phyloP scores from a whole-genome alignment of 2,329 filamentous ascomycete genomes.

The Epichloe sp. region DNA sequence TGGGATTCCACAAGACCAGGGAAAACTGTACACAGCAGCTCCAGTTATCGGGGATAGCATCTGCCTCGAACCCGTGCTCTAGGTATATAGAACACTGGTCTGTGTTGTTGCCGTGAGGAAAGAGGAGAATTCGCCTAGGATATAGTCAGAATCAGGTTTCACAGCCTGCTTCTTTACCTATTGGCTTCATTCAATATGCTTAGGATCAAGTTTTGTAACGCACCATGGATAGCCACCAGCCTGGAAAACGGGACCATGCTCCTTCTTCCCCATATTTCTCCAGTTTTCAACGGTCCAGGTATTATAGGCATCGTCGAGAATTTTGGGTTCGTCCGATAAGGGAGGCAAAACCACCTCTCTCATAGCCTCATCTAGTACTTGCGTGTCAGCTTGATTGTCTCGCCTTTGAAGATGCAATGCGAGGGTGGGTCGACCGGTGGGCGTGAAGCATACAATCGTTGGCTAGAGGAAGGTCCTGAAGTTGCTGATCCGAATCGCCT shows the following conservation, averaged over 20 bases:
- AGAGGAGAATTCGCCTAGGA: slow-evolving; percentile 82
- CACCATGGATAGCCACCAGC: slow-evolving; percentile 82
- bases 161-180: not conserved
- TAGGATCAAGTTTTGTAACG: slow-evolving; percentile 15
- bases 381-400: not conserved
- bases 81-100: slow-evolving; percentile 92
- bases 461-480: slow-evolving; percentile 35
- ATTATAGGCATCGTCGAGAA: slow-evolving; percentile 58
- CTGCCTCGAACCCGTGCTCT: slow-evolving; percentile 77
- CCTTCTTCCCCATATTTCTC: slow-evolving; percentile 61
- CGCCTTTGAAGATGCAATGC: not conserved
- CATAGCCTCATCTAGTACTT: slow-evolving; percentile 61
- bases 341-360: slow-evolving; percentile 64
- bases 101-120: slow-evolving; percentile 88
- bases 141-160: not conserved
- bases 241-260: slow-evolving; percentile 79
- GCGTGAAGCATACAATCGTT: slow-evolving; percentile 35
- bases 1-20: slow-evolving; percentile 85
- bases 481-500: slow-evolving; percentile 28
- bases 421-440: slow-evolving; percentile 3
- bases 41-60: slow-evolving; percentile 76
- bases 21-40: slow-evolving; percentile 94
- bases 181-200: not conserved
- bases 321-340: slow-evolving; percentile 62
- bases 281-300: slow-evolving; percentile 87